Conservation (phyloP, 176 grass and related monocot genomes). For the Tillandsia leiboldiana region DNA sequence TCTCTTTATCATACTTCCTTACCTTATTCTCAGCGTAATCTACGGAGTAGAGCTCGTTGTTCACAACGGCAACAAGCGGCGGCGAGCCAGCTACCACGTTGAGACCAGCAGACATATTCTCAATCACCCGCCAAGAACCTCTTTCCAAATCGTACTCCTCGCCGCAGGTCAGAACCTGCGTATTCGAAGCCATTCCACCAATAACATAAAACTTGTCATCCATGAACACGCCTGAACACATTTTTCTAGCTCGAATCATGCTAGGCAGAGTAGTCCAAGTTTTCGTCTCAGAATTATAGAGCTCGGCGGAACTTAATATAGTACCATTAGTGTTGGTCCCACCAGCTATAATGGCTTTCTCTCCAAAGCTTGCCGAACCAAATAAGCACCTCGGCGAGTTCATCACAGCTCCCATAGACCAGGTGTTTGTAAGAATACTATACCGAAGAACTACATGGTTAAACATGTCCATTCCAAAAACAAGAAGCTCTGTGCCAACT, state of each 20-base stretch:
- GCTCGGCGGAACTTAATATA: slow-evolving; percentile 31
- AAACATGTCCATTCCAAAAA: slow-evolving; percentile 33
- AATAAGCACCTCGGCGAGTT: slow-evolving; percentile 42
- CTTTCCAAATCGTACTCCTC: slow-evolving; percentile 48
- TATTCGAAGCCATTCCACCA: slow-evolving; percentile 30
- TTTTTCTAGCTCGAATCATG: slow-evolving; percentile 36
- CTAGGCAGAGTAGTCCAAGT: slow-evolving; percentile 40
- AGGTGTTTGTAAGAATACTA: slow-evolving; percentile 38
- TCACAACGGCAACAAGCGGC: slow-evolving; percentile 47
- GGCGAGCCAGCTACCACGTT: slow-evolving; percentile 28
- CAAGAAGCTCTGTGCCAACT: slow-evolving; percentile 39
- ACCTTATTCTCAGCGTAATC: slow-evolving; percentile 32
- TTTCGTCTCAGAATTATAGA: slow-evolving; percentile 40
- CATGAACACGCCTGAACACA: slow-evolving; percentile 55
- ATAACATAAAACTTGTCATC: slow-evolving; percentile 42
- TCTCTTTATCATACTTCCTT: slow-evolving; percentile 34
- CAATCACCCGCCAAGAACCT: slow-evolving; percentile 31
- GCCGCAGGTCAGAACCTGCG: slow-evolving; percentile 25
- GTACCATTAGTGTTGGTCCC: slow-evolving; percentile 25
- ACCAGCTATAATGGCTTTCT: slow-evolving; percentile 39
- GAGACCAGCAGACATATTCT: slow-evolving; percentile 38
- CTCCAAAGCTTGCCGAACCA: slow-evolving; percentile 32
- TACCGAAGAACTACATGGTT: slow-evolving; percentile 38
- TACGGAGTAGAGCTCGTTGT: slow-evolving; percentile 42
- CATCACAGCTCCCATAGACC: slow-evolving; percentile 33